Percentiles rank a stretch among this genome's conserved stretches.
phyloP scores from a whole-genome alignment of 2,329 filamentous ascomycete genomes.

The Dactylonectria estremocensis region DNA sequence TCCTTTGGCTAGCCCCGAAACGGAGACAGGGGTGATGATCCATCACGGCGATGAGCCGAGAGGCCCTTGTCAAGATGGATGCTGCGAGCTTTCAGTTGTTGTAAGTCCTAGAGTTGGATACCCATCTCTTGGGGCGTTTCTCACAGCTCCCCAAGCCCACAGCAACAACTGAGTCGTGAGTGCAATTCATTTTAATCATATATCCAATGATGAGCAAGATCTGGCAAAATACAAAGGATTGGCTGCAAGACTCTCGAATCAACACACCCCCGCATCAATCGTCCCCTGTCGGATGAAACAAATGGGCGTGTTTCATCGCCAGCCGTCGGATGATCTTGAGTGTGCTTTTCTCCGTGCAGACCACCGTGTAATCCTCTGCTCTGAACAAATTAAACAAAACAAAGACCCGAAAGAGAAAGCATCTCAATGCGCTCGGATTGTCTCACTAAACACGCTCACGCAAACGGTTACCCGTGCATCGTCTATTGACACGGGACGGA shows the following conservation, averaged over 20 bases:
- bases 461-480: neutral
- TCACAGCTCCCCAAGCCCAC: neutral
- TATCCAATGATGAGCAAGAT: neutral
- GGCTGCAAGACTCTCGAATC: neutral
- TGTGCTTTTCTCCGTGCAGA: neutral
- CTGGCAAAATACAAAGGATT: neutral
- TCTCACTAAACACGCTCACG: neutral
- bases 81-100: neutral
- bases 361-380: neutral
- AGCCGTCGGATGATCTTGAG: conserved; percentile 20
- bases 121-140: neutral
- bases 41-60: neutral
- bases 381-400: neutral
- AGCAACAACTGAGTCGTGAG: neutral
- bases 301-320: conserved; percentile 10
- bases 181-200: neutral
- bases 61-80: neutral
- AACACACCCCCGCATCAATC: conserved; percentile 10
- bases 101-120: neutral
- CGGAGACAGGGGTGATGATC: neutral
- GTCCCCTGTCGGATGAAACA: conserved; percentile 19
- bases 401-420: no score
- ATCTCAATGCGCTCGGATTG: no score
- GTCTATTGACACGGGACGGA: neutral
- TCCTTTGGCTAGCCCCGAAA: neutral